Conservation (phyloP, 371 early-diverging fungal species). For the Catenaria anguillulae region DNA sequence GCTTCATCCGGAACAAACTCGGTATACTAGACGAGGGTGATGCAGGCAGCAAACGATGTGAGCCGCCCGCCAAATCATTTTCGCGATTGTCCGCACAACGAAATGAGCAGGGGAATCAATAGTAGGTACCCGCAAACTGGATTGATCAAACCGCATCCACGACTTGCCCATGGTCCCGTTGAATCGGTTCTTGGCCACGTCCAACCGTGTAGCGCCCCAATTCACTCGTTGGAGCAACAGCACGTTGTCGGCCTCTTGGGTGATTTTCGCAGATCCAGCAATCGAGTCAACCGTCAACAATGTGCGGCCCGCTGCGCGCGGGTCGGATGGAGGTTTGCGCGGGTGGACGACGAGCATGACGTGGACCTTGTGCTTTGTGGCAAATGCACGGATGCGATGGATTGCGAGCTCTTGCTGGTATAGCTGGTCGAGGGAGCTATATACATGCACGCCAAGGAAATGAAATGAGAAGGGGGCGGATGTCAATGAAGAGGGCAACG, state of each 20-base stretch:
- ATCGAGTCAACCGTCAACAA: constrained; percentile 52
- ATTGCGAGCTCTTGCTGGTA: constrained; percentile 52
- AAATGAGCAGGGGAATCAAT: too few species aligned
- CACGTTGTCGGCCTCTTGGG: constrained; percentile 72
- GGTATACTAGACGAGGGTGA: too few species aligned
- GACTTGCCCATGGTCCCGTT: background rate
- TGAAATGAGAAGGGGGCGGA: too few species aligned
- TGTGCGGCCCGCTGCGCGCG: constrained; percentile 31
- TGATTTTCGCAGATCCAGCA: constrained; percentile 63
- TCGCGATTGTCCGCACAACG: too few species aligned
- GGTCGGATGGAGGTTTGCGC: constrained; percentile 40
- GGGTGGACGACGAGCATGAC: constrained; percentile 63
- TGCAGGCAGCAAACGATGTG: too few species aligned
- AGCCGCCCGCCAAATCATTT: too few species aligned
- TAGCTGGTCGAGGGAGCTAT: too few species aligned
- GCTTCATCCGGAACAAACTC: too few species aligned
- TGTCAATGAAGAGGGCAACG: too few species aligned
- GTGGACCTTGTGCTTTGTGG: constrained; percentile 56
- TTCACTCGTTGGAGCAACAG: constrained; percentile 41
- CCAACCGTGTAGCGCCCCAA: background rate
- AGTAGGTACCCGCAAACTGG: too few species aligned
- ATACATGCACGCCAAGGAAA: too few species aligned
- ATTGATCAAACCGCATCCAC: too few species aligned
- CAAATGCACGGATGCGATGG: constrained; percentile 46
- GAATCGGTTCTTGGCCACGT: constrained; percentile 4